Conservation (phyloP, 257 asterid species). For the Ilex asprella region DNA sequence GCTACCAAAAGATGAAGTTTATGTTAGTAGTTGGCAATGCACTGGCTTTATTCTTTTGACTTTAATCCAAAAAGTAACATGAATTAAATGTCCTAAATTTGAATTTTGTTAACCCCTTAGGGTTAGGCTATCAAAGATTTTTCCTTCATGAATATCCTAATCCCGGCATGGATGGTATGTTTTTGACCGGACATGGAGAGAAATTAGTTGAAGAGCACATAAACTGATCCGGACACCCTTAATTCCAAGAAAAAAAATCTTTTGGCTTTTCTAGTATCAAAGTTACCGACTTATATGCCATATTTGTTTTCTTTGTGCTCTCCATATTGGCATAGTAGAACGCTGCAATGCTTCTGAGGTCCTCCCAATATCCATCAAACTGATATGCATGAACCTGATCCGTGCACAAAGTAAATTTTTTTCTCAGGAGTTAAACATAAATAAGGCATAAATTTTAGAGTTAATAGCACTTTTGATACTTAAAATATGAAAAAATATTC, state of each 20-base stretch:
- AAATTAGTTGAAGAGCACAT: no score
- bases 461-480: no score
- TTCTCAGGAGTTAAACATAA: not conserved
- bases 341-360: conserved; percentile 70
- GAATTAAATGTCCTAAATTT: no score
- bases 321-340: conserved; percentile 76
- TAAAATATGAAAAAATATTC: no score
- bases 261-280: conserved; percentile 7
- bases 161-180: no score
- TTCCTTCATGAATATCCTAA: no score
- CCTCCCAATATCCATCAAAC: conserved; percentile 84
- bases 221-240: no score
- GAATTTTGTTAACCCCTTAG: no score
- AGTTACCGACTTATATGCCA: conserved; percentile 45
- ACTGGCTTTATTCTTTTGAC: conserved; percentile 7
- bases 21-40: conserved; percentile 2
- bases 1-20: conserved; percentile 17
- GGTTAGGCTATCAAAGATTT: no score
- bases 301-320: conserved; percentile 32
- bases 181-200: no score
- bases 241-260: no score
- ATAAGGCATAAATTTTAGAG: not conserved
- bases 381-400: conserved; percentile 46
- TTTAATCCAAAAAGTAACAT: no score
- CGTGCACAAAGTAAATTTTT: not conserved